These are phyloP conservation scores for Tetrahymena malaccensis DNA, from an alignment of 73 alveolate genomes.

Conservation along the genomic window DNA sequence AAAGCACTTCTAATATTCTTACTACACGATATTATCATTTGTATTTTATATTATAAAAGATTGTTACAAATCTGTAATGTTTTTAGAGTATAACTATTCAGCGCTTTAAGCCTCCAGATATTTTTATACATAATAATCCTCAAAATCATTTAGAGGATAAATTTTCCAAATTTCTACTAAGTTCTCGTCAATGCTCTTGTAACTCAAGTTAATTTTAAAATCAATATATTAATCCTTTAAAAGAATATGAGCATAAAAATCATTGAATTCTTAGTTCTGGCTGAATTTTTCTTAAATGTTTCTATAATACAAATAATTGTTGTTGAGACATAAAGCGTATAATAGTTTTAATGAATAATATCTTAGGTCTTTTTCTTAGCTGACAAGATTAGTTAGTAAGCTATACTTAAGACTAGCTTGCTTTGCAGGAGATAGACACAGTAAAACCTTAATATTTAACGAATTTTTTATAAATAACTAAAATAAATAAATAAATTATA, in stretches of 20 bases:
- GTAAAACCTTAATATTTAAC: not conserved
- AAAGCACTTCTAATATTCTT: not conserved
- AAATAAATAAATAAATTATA: not conserved
- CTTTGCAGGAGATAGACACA: not conserved
- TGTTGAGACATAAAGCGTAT: not conserved
- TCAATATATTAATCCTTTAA: not conserved
- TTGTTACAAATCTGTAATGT: not conserved
- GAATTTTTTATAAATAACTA: not conserved
- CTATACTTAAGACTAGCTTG: not conserved
- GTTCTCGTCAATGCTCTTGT: not conserved
- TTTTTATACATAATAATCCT: not conserved
- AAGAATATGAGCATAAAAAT: not conserved
- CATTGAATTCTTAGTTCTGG: not conserved
- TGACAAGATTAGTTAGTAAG: not conserved
- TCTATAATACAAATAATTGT: not conserved
- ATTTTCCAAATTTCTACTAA: not conserved
- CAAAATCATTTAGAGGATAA: not conserved
- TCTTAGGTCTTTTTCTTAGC: not conserved
- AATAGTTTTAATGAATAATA: not conserved
- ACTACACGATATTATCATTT: not conserved
- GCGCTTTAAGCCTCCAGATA: not conserved
- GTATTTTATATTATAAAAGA: not conserved
- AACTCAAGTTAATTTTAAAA: not conserved
- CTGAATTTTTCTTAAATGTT: not conserved
- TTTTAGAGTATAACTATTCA: not conserved